phyloP scores from a whole-genome alignment of 352 stramenopile genomes.

The Globisporangium radiosum region DNA sequence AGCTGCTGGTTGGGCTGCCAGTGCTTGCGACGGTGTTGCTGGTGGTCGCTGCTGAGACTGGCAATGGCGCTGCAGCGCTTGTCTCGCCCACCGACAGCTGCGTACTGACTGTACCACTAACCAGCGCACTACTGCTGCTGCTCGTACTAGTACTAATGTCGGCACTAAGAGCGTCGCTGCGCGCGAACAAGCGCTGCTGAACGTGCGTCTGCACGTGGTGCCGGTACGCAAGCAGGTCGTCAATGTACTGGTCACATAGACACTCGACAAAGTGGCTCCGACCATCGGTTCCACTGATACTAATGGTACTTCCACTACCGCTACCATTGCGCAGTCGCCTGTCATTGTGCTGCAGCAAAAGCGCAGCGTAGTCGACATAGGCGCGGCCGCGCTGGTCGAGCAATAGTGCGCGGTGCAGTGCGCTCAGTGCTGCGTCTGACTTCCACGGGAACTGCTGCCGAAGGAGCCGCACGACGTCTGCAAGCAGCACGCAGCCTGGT shows the following conservation, averaged over 20 bases:
- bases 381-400: constrained; percentile 28
- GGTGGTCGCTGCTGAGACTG: not conserved
- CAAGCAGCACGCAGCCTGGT: constrained; percentile 27
- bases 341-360: constrained; percentile 28
- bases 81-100: too few relatives aligned
- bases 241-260: constrained; percentile 46
- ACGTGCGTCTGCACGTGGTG: constrained; percentile 33
- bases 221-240: constrained; percentile 50
- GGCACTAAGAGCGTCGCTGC: not conserved
- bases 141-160: not conserved
- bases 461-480: constrained; percentile 38
- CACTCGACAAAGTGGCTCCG: constrained; percentile 29
- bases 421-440: constrained; percentile 27
- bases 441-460: constrained; percentile 62
- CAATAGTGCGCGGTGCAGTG: constrained; percentile 39
- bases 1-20: not conserved
- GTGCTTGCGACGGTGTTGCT: not conserved
- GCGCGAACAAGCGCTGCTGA: constrained; percentile 2
- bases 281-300: not conserved
- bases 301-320: not conserved
- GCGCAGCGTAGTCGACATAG: constrained; percentile 35
- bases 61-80: not conserved
- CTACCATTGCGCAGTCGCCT: not conserved
- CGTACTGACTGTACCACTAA: not conserved
- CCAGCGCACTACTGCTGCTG: not conserved